Conservation (phyloP, 495 filamentous ascomycete species). For the Corynascus novoguineensis region DNA sequence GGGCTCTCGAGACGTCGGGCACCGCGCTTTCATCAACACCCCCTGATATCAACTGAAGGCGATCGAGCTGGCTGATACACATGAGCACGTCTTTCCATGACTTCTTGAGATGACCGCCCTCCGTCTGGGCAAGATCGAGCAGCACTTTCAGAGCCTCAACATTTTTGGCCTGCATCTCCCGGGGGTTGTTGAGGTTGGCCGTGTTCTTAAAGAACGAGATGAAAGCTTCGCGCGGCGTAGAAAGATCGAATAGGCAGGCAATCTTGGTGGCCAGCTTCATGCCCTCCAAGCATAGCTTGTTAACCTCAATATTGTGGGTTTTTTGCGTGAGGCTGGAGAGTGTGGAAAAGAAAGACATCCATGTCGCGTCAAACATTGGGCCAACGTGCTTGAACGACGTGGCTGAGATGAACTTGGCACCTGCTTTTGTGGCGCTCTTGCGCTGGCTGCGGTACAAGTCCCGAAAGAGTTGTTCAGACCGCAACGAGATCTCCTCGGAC, state of each 20-base stretch:
- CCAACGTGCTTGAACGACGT: constrained; percentile 91
- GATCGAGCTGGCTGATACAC: constrained; percentile 92
- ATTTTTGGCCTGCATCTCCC: constrained; percentile 94
- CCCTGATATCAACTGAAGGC: constrained; percentile 88
- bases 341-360: constrained; percentile 97
- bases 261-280: constrained; percentile 89
- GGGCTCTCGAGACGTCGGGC: constrained; percentile 84
- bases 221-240: constrained; percentile 87
- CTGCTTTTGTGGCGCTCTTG: constrained; percentile 62
- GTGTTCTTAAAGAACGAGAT: constrained; percentile 89
- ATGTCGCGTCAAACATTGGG: constrained; percentile 98
- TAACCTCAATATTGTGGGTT: constrained; percentile 82
- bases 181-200: constrained; percentile 90
- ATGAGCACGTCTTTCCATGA: constrained; percentile 96
- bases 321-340: constrained; percentile 88
- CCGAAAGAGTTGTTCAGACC: constrained; percentile 75
- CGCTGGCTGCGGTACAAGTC: constrained; percentile 81
- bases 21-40: constrained; percentile 89
- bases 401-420: constrained; percentile 79
- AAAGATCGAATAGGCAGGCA: constrained; percentile 86
- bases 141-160: constrained; percentile 87
- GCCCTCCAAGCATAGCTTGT: constrained; percentile 88
- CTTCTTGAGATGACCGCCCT: constrained; percentile 79
- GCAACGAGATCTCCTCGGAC: constrained; percentile 76
- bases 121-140: constrained; percentile 83